phyloP scores from a whole-genome alignment of 345 rosid genomes.

The Stellera chamaejasme region DNA sequence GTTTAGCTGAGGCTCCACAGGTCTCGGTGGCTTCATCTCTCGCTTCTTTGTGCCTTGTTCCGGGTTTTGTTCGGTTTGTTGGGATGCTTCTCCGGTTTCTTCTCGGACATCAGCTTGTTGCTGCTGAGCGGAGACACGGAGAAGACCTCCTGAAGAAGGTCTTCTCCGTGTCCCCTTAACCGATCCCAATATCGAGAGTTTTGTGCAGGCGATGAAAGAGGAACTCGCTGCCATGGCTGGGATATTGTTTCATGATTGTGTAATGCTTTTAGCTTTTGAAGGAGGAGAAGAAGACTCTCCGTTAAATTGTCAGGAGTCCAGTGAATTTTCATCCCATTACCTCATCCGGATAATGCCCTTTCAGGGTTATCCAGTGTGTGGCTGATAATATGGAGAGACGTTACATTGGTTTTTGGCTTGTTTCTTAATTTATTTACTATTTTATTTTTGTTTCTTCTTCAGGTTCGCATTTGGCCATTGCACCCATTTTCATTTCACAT shows the following conservation, averaged over 20 bases:
- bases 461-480: too few relatives aligned
- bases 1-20: conserved; percentile 70
- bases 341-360: conserved; percentile 27
- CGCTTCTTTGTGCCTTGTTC: conserved; percentile 25
- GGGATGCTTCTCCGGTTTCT: conserved; percentile 7
- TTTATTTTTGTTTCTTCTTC: too few relatives aligned
- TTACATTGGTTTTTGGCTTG: not conserved
- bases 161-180: conserved; percentile 13
- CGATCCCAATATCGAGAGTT: conserved; percentile 36
- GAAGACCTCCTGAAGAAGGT: conserved; percentile 7
- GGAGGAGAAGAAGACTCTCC: too few relatives aligned
- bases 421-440: not conserved
- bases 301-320: not conserved
- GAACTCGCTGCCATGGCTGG: conserved; percentile 38
- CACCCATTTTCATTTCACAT: too few relatives aligned
- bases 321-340: conserved; percentile 7
- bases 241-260: not conserved
- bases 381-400: not conserved
- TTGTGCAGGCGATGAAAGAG: conserved; percentile 40
- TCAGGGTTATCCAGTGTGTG: conserved; percentile 3
- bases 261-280: not conserved
- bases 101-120: conserved; percentile 28
- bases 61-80: conserved; percentile 6
- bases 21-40: conserved; percentile 41
- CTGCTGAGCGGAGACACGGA: conserved; percentile 35